Percentiles rank a stretch among this genome's conserved stretches.
These are phyloP conservation scores for Fusarium sp. DNA, from an alignment of 2,329 filamentous ascomycete genomes.

Conservation along the genomic window DNA sequence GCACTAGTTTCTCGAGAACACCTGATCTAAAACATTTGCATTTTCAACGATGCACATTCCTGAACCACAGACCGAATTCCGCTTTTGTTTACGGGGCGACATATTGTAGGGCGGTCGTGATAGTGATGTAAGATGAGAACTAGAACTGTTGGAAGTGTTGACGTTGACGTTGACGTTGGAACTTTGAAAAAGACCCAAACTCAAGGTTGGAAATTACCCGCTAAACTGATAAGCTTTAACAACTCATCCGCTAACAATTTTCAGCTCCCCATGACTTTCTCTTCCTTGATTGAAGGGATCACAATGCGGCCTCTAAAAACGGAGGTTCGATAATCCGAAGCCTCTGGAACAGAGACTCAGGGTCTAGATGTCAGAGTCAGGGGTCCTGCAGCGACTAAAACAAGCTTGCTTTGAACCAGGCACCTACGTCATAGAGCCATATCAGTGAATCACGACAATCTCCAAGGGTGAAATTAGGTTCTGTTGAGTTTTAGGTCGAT, in stretches of 20 bases:
- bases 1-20: neutral
- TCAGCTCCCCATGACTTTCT: neutral
- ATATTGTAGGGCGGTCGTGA: neutral
- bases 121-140: neutral
- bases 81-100: neutral
- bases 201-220: neutral
- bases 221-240: neutral
- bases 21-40: neutral
- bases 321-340: neutral
- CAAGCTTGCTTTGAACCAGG: constrained; percentile 16
- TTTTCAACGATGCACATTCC: neutral
- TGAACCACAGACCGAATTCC: neutral
- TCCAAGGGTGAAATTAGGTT: constrained; percentile 2
- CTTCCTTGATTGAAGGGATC: neutral
- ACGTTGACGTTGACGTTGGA: neutral
- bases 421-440: constrained; percentile 26
- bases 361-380: neutral
- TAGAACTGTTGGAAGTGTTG: neutral
- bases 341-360: neutral
- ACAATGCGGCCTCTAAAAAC: neutral
- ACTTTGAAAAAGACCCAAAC: neutral
- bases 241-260: neutral
- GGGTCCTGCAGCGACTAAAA: constrained; percentile 22
- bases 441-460: constrained; percentile 29
- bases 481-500: constrained; percentile 4